These are phyloP conservation scores for Tylopilus subfusipes DNA, from an alignment of 768 basidiomycete species.

Conservation along the genomic window DNA sequence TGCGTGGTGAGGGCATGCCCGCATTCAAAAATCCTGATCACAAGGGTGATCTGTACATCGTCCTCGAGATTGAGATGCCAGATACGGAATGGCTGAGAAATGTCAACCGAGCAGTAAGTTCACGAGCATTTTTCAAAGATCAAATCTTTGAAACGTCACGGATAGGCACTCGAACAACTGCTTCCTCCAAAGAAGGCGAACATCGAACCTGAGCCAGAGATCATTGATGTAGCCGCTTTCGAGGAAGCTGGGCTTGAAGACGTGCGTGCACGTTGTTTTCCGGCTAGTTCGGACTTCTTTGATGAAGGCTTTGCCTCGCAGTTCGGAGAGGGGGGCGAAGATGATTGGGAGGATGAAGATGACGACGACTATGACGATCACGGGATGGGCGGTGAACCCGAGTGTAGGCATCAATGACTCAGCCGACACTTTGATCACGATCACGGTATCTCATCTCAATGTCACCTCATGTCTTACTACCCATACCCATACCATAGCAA, in stretches of 20 bases:
- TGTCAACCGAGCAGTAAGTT: conserved; percentile 55
- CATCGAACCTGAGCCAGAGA: conserved; percentile 65
- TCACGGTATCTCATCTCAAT: conserved; percentile 5
- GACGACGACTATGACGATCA: conserved; percentile 51
- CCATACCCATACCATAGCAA: conserved; percentile 16
- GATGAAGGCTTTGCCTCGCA: conserved; percentile 64
- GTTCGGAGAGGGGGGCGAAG: conserved; percentile 71
- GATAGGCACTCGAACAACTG: conserved; percentile 58
- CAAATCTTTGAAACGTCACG: conserved; percentile 4
- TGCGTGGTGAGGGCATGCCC: conserved; percentile 91
- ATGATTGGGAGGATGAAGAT: conserved; percentile 69
- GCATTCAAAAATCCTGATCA: conserved; percentile 57
- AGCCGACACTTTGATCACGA: conserved; percentile 1
- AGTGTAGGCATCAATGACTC: conserved; percentile 59
- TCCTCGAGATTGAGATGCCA: conserved; percentile 89
- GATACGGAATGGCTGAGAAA: conserved; percentile 67
- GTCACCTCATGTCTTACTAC: conserved; percentile 9
- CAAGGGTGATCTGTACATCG: conserved; percentile 80
- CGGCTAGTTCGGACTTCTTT: conserved; percentile 73
- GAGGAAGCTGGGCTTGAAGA: conserved; percentile 78
- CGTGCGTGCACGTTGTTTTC: conserved; percentile 78
- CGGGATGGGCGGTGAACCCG: conserved; percentile 44
- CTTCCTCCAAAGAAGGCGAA: conserved; percentile 77
- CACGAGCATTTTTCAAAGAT: background rate
- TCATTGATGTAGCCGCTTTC: conserved; percentile 67